Evolutionary conservation across 441 rosid species (phyloP).

Genomic region (Biscutella laevigata): DNA sequence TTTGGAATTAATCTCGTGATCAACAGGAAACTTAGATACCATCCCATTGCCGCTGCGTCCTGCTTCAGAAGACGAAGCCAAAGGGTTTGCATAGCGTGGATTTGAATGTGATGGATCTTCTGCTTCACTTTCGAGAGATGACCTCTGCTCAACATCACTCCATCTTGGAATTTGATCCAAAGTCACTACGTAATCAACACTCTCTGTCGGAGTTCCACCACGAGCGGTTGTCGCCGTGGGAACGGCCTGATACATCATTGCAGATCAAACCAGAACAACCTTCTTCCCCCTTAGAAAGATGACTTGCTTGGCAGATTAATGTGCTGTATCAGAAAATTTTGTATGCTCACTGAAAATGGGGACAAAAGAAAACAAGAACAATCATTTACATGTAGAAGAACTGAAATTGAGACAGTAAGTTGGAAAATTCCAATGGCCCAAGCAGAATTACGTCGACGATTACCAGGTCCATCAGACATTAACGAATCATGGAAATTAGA

Average conservation of each 20-base stretch:
- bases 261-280: conserved; percentile 21
- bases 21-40: conserved; percentile 77
- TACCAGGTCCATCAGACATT: too few relatives aligned
- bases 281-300: not conserved
- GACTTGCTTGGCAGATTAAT: not conserved
- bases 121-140: conserved; percentile 46
- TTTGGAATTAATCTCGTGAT: conserved; percentile 74
- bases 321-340: not conserved
- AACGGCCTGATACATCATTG: conserved; percentile 63
- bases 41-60: conserved; percentile 57
- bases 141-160: conserved; percentile 77
- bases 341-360: conserved; percentile 3
- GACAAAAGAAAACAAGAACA: not conserved
- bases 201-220: conserved; percentile 74
- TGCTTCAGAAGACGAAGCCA: conserved; percentile 49
- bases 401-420: conserved; percentile 7
- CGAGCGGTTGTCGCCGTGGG: conserved; percentile 50
- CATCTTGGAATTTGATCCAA: conserved; percentile 92
- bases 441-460: not conserved
- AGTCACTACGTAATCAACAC: conserved; percentile 65
- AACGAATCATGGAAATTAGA: not conserved
- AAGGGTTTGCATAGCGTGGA: conserved; percentile 69
- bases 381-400: conserved; percentile 1
- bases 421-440: conserved; percentile 1
- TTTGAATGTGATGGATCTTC: conserved; percentile 60